Conservation (phyloP, 2,329 filamentous ascomycete genomes). For the Pseudogymnoascus sp. region DNA sequence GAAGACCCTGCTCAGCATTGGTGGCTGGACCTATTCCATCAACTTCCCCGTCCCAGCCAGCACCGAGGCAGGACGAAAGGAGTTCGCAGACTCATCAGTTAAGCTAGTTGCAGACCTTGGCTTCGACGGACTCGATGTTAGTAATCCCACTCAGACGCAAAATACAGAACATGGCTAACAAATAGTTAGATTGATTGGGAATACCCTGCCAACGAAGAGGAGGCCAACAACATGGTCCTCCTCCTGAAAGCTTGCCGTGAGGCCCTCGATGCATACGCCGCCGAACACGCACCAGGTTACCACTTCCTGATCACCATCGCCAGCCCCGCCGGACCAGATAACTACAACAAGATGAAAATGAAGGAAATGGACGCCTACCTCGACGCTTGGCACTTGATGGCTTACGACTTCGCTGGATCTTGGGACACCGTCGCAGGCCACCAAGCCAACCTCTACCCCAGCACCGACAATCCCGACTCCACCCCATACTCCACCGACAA, state of each 20-base stretch:
- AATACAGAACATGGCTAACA: not conserved
- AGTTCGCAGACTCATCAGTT: slow-evolving; percentile 63
- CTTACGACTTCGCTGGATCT: slow-evolving; percentile 61
- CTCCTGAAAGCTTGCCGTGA: slow-evolving; percentile 24
- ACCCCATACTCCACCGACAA: slow-evolving; percentile 64
- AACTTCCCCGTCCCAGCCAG: slow-evolving; percentile 64
- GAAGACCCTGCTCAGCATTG: slow-evolving; percentile 70
- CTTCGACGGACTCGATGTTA: slow-evolving; percentile 40
- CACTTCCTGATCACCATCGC: slow-evolving; percentile 49
- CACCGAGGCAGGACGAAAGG: slow-evolving; percentile 50
- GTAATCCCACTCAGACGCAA: not conserved
- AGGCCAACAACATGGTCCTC: slow-evolving; percentile 27
- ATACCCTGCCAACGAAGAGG: slow-evolving; percentile 18
- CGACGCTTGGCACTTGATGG: slow-evolving; percentile 58
- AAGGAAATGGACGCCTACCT: slow-evolving; percentile 38
- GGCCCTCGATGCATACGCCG: slow-evolving; percentile 42
- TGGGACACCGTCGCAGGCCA: slow-evolving; percentile 60
- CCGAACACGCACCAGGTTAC: slow-evolving; percentile 36
- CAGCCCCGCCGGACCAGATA: slow-evolving; percentile 38
- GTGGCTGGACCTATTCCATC: slow-evolving; percentile 73
- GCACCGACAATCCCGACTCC: slow-evolving; percentile 40
- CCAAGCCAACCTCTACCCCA: slow-evolving; percentile 61
- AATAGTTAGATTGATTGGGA: slow-evolving; percentile 19
- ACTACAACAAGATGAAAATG: slow-evolving; percentile 42
- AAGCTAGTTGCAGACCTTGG: slow-evolving; percentile 66